Conservation (phyloP, 169 alveolate species). For the Eimeria falciformis region DNA sequence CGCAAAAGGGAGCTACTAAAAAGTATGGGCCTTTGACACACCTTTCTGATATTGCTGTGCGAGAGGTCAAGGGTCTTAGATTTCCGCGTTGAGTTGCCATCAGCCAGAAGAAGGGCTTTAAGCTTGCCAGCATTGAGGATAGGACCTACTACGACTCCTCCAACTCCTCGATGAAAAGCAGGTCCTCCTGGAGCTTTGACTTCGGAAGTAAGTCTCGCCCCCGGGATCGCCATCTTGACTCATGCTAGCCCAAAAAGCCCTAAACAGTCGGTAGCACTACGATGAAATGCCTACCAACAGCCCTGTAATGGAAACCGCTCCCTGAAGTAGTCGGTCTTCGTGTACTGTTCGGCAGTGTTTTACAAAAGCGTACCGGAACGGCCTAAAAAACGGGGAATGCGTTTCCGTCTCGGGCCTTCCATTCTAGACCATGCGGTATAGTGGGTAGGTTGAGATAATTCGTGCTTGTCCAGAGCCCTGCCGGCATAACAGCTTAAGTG, state of each 20-base stretch:
- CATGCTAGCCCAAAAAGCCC: constrained; percentile 8
- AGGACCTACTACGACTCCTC: constrained; percentile 48
- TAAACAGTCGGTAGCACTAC: too few species aligned
- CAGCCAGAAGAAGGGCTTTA: constrained; percentile 53
- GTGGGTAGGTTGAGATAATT: too few species aligned
- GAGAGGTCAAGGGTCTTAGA: constrained; percentile 57
- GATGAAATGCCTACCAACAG: too few species aligned
- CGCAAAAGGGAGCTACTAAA: too few species aligned
- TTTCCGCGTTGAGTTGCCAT: constrained; percentile 44
- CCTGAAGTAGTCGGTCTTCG: too few species aligned
- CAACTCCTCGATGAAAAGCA: neutral
- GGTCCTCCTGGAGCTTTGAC: constrained; percentile 19
- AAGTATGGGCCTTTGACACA: neutral
- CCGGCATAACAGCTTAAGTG: neutral
- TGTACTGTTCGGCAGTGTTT: too few species aligned
- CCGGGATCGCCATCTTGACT: constrained; percentile 6
- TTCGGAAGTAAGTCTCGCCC: neutral
- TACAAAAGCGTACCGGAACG: too few species aligned
- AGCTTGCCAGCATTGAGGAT: constrained; percentile 51
- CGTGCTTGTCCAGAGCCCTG: too few species aligned
- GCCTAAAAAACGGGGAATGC: too few species aligned
- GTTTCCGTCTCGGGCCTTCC: too few species aligned
- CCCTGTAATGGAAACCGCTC: too few species aligned
- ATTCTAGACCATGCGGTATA: too few species aligned
- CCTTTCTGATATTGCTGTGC: constrained; percentile 41